A percentile compares a stretch with the other conserved stretches of the same genome.
phyloP scores from a whole-genome alignment of 2,329 filamentous ascomycete genomes.

The Colletotrichum orchidophilum region DNA sequence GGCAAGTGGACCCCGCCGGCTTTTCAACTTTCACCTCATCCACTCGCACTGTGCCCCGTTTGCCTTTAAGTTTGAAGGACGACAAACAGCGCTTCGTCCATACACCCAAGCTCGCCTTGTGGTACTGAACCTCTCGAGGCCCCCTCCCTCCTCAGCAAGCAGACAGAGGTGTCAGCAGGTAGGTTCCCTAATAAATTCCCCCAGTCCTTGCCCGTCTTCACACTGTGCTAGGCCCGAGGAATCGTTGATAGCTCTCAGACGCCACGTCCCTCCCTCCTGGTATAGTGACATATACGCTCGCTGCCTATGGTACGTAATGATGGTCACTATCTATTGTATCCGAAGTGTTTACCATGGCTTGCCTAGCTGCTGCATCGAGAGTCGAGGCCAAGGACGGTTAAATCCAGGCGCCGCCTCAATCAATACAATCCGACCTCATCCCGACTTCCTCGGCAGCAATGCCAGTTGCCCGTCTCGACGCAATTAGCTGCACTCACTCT shows the following conservation, averaged over 20 bases:
- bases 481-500: neutral
- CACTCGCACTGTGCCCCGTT: no score
- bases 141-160: no score
- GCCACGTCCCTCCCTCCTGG: neutral
- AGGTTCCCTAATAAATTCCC: no score
- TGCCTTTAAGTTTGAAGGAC: no score
- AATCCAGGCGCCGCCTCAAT: neutral
- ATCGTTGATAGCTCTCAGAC: neutral
- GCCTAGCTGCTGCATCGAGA: neutral
- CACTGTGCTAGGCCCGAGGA: constrained; percentile 5
- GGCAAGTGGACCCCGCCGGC: neutral
- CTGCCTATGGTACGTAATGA: neutral
- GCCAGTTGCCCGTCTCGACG: neutral
- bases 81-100: no score
- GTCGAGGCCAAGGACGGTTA: neutral
- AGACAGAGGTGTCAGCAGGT: no score
- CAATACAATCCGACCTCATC: neutral
- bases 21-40: neutral
- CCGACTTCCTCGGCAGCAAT: neutral
- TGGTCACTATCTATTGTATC: neutral
- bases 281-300: neutral
- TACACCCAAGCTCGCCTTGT: no score
- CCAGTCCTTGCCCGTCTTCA: neutral
- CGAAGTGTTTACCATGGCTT: neutral
- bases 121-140: no score